These are phyloP conservation scores for Circinella umbellata DNA, from an alignment of 371 early-diverging fungal genomes.

Conservation along the genomic window DNA sequence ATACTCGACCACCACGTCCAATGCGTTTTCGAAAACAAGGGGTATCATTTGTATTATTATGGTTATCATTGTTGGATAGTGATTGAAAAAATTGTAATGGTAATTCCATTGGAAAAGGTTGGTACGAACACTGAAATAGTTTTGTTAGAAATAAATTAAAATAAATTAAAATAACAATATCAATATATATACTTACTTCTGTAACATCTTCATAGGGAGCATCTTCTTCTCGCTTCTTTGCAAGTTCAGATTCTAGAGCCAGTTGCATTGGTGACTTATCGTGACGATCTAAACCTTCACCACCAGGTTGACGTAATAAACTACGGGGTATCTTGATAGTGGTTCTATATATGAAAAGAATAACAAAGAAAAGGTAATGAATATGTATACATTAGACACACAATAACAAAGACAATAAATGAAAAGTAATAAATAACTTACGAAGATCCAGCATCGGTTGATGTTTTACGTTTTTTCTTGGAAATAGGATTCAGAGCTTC, in stretches of 20 bases:
- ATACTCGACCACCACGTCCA: constrained; percentile 68
- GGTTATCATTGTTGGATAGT: constrained; percentile 29
- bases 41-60: background rate
- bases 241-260: constrained; percentile 43
- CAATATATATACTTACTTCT: constrained; percentile 37
- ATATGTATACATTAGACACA: background rate
- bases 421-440: constrained; percentile 16
- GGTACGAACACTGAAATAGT: constrained; percentile 47
- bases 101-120: constrained; percentile 47
- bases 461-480: constrained; percentile 44
- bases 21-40: constrained; percentile 55
- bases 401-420: background rate
- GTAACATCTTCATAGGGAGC: constrained; percentile 52
- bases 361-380: background rate
- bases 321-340: constrained; percentile 38
- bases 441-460: constrained; percentile 27
- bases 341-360: constrained; percentile 16
- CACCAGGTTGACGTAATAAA: constrained; percentile 21
- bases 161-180: background rate
- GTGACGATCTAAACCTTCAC: constrained; percentile 5
- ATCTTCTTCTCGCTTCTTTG: constrained; percentile 46
- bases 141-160: background rate
- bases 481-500: constrained; percentile 45
- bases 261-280: constrained; percentile 24
- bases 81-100: constrained; percentile 40